These are phyloP conservation scores for Ciborinia camelliae DNA, from an alignment of 2,329 filamentous ascomycete genomes.

Conservation along the genomic window DNA sequence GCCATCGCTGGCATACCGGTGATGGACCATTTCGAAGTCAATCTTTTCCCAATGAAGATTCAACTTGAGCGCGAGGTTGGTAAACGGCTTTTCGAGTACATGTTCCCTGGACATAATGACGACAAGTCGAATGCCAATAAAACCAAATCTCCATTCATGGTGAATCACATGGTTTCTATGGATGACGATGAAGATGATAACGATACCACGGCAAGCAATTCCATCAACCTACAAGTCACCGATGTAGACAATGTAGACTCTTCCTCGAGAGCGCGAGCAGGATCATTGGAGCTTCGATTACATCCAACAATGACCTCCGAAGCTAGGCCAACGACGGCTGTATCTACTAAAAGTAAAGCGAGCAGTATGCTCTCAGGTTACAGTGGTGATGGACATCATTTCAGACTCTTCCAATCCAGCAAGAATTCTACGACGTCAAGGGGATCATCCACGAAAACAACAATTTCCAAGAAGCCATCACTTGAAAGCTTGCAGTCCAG, in stretches of 20 bases:
- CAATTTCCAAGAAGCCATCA: slow-evolving; percentile 35
- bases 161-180: slow-evolving; percentile 48
- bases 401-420: slow-evolving; percentile 44
- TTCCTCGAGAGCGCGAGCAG: slow-evolving; percentile 59
- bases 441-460: slow-evolving; percentile 25
- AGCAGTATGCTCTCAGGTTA: slow-evolving; percentile 31
- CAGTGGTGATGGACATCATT: slow-evolving; percentile 38
- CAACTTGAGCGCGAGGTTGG: slow-evolving; percentile 91
- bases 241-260: slow-evolving; percentile 46
- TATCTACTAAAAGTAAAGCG: slow-evolving; percentile 28
- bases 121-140: slow-evolving; percentile 43
- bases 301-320: slow-evolving; percentile 73
- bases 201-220: slow-evolving; percentile 35
- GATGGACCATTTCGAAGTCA: slow-evolving; percentile 94
- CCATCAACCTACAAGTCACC: slow-evolving; percentile 24
- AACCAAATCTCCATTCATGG: slow-evolving; percentile 60
- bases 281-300: slow-evolving; percentile 76
- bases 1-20: slow-evolving; percentile 96
- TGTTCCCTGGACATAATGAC: slow-evolving; percentile 76
- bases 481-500: slow-evolving; percentile 35
- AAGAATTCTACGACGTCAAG: slow-evolving; percentile 30
- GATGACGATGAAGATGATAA: slow-evolving; percentile 38
- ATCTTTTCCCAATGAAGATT: slow-evolving; percentile 86
- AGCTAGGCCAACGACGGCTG: slow-evolving; percentile 29
- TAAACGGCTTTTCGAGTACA: slow-evolving; percentile 92